These are phyloP conservation scores for Ganoderma sp. DNA, from an alignment of 1,284 basidiomycete genomes.

Conservation along the genomic window DNA sequence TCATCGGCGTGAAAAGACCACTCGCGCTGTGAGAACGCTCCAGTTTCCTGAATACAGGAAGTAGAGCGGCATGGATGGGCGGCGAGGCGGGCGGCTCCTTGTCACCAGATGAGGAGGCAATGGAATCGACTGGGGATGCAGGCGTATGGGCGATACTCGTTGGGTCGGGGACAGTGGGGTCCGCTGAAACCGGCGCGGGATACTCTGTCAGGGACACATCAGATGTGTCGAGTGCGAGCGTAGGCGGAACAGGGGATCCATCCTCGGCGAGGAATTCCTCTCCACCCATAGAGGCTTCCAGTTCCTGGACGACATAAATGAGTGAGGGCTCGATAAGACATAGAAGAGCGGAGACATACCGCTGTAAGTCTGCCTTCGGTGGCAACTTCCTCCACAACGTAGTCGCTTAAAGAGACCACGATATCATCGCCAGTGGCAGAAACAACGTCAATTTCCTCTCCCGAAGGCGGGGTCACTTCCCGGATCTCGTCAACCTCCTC, in stretches of 20 bases:
- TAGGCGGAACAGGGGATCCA: not conserved
- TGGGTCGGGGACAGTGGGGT: constrained; percentile 50
- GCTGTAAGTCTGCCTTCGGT: constrained; percentile 37
- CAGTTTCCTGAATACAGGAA: constrained; percentile 23
- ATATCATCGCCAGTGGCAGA: constrained; percentile 17
- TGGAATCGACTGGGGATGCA: constrained; percentile 23
- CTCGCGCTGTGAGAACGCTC: constrained; percentile 31
- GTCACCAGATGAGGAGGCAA: constrained; percentile 15
- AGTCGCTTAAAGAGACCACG: constrained; percentile 18
- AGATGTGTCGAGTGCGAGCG: not conserved
- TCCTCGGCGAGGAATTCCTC: not conserved
- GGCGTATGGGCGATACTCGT: constrained; percentile 38
- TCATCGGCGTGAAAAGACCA: constrained; percentile 41
- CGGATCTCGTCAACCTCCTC: constrained; percentile 20
- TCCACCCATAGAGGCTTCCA: constrained; percentile 16
- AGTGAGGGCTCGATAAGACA: not conserved
- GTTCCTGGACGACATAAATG: constrained; percentile 26
- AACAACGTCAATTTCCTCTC: constrained; percentile 15
- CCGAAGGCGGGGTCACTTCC: not conserved
- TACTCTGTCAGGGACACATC: constrained; percentile 28
- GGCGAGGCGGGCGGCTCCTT: constrained; percentile 15
- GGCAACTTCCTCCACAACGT: constrained; percentile 38
- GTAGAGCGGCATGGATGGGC: constrained; percentile 23
- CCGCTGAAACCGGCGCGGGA: constrained; percentile 50
- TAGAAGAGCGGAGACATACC: constrained; percentile 29